phyloP scores from a whole-genome alignment of 2,329 filamentous ascomycete genomes.

The Aureobasidium lini region DNA sequence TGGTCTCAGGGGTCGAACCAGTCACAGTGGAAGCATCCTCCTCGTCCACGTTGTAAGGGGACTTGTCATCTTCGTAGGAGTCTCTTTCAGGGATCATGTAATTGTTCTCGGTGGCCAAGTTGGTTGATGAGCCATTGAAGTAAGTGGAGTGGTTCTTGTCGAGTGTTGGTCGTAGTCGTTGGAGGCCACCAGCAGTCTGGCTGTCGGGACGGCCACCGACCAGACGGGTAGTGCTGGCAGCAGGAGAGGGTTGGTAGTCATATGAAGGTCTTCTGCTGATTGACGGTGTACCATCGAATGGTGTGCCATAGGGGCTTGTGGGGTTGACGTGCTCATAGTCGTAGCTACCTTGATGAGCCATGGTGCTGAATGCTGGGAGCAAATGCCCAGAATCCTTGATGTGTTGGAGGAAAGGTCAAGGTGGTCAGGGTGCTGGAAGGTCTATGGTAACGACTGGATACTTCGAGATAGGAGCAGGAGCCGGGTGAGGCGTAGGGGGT shows the following conservation, averaged over 20 bases:
- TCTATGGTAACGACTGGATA: slow-evolving; percentile 2
- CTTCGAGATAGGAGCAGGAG: neutral
- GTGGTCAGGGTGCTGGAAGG: neutral
- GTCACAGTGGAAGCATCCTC: slow-evolving; percentile 7
- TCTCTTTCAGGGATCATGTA: slow-evolving; percentile 14
- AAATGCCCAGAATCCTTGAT: neutral
- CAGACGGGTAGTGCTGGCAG: slow-evolving; percentile 12
- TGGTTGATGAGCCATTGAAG: slow-evolving; percentile 12
- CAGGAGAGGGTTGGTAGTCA: slow-evolving; percentile 12
- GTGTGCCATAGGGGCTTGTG: slow-evolving; percentile 10
- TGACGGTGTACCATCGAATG: slow-evolving; percentile 12
- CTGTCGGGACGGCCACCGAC: slow-evolving; percentile 7
- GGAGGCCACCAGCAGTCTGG: slow-evolving; percentile 1
- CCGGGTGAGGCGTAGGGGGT: neutral
- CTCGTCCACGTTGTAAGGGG: slow-evolving; percentile 1
- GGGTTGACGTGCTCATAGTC: slow-evolving; percentile 12
- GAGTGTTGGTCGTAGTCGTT: slow-evolving; percentile 12
- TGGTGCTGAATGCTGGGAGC: slow-evolving; percentile 11
- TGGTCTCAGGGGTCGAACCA: slow-evolving; percentile 11
- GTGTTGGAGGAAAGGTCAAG: neutral
- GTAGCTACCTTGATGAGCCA: slow-evolving; percentile 10
- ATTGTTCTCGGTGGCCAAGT: slow-evolving; percentile 10
- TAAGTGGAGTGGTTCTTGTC: slow-evolving; percentile 13
- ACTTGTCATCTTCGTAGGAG: slow-evolving; percentile 9
- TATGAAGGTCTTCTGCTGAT: slow-evolving; percentile 12